These are phyloP conservation scores for Colletotrichum cordylinicola DNA, from an alignment of 2,329 filamentous ascomycete genomes.

Conservation along the genomic window DNA sequence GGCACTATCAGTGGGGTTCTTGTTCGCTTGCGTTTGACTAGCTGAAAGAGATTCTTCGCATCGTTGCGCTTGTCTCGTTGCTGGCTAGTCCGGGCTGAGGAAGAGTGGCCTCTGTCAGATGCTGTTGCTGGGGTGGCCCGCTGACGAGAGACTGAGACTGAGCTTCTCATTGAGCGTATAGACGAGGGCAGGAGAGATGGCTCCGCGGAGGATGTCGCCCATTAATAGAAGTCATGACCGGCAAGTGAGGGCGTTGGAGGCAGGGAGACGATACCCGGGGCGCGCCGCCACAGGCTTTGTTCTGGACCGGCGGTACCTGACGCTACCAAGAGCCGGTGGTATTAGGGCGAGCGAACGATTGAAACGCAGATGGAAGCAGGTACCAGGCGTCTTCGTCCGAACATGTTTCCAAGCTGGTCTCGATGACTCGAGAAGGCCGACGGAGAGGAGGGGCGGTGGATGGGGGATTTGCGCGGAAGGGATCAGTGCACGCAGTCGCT, in stretches of 20 bases:
- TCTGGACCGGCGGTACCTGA: neutral
- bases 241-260: neutral
- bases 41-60: neutral
- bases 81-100: constrained; percentile 1
- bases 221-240: constrained; percentile 9
- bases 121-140: neutral
- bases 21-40: constrained; percentile 17
- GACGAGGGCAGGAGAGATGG: neutral
- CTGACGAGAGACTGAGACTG: constrained; percentile 15
- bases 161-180: neutral
- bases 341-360: neutral
- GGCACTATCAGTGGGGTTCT: neutral
- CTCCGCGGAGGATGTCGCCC: neutral
- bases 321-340: neutral
- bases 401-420: neutral
- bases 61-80: constrained; percentile 8
- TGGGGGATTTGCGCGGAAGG: neutral
- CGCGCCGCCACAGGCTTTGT: constrained; percentile 6
- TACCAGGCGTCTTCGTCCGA: constrained; percentile 2
- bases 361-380: neutral
- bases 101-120: neutral
- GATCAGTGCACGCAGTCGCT: constrained; percentile 6
- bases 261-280: neutral
- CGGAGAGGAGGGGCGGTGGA: neutral
- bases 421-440: neutral